Conservation (phyloP, 257 asterid genomes). For the Henckelia pumila region DNA sequence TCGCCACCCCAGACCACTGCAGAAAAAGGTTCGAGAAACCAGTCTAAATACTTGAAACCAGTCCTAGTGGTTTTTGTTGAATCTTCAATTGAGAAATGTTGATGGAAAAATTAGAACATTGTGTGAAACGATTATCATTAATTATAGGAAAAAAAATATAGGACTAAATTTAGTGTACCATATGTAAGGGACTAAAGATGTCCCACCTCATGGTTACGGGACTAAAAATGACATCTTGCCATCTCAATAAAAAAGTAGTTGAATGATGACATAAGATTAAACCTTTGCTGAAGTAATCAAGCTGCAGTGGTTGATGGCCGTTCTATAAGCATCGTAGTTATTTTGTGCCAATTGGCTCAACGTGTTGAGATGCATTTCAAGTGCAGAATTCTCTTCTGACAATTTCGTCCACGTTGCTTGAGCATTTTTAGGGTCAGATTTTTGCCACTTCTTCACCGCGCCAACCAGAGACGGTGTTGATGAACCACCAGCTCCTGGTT, state of each 20-base stretch:
- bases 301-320: conserved; percentile 61
- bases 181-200: neutral
- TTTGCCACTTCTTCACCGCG: conserved; percentile 98
- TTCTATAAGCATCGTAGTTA: conserved; percentile 46
- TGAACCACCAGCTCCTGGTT: conserved; percentile 98
- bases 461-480: conserved; percentile 99
- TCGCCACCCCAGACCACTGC: conserved; percentile 67
- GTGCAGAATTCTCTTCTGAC: conserved; percentile 71
- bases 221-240: neutral
- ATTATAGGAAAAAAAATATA: neutral
- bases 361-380: conserved; percentile 67
- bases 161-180: neutral
- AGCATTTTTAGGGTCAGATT: conserved; percentile 75
- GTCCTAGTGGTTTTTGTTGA: neutral
- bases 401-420: conserved; percentile 76
- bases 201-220: neutral
- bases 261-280: conserved; percentile 10
- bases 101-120: neutral
- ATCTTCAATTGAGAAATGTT: neutral
- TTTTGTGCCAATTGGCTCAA: conserved; percentile 63
- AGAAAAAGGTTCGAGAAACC: conserved; percentile 17
- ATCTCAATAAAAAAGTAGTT: neutral
- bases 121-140: neutral
- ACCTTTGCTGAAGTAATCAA: conserved; percentile 68
- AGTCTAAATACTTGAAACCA: neutral